Base-by-base conservation (phyloP, 140 eudicot genomes). In the Erigeron philadelphicus region DNA sequence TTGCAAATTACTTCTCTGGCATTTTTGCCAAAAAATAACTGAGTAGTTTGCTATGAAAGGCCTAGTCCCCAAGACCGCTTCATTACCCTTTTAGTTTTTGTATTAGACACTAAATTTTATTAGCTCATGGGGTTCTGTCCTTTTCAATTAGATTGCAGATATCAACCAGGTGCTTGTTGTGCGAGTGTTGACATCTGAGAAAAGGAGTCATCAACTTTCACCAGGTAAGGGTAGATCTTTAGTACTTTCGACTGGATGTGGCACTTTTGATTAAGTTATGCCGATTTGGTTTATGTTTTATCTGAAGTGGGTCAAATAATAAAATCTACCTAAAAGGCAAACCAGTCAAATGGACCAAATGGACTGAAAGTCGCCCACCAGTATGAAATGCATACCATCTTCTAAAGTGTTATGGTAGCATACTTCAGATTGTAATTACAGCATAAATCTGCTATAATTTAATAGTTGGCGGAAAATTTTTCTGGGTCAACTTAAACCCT, bases 101-200 rank as follows among this genome's bases (percentile, higher is more conserved):
- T 31, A 8, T 25, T 43, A 47, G 41, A 64, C 43, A 9, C 11
- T 31, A 15, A 62, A 31, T 55, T 42, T 48, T 16, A 9, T 19
- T 77, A 55, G 54, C 70, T 71, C 68, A 76, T 63, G 18, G 16
- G 25, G 19, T 54, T 16, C 47, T 78, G 75, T 44, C 31, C 47
- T 75, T 70, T 68, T 64, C 75, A 44, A 50, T 58, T 73, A 90
- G 97, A 79, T 90, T 84, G 87, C 97, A 84, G 97, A 90, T 75
- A 75, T 83, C 21, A 76, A 77, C 71, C 89, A 52, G 84, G 82
- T 75, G 79, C 95, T 90, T 74, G 94, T 95, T 48, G 81, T 93
- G 75, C 88, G 79, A 65, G 79, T 88, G 48, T 76, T 93, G 41
- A 89, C 90, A 50, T 93, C 98, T 55, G 90, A 84, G 52, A 89